Base-by-base conservation (phyloP, 164 flowering plant species). In the Kingdonia uniflora region DNA sequence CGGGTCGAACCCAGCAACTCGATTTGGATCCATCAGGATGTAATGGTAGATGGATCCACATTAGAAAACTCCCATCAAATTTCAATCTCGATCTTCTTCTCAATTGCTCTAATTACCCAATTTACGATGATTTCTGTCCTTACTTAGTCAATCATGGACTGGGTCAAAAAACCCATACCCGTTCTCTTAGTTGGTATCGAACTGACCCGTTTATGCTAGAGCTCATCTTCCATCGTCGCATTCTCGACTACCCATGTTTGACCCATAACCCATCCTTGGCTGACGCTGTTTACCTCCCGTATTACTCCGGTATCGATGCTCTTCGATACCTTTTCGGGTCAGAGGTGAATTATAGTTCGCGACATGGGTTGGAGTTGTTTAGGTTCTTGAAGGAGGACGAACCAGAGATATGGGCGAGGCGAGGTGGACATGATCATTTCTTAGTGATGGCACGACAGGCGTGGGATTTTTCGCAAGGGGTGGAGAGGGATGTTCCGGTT, bases 191-290 rank as follows among this genome's bases (percentile, higher is more conserved):
- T 61, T 94, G 99, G 99, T 89, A 57, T 75, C 76, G 99, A 13
- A 82, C 99, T 42, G 95, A 94, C 65, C 73, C 95, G 0, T 58
- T 37, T 8, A 66, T 79, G 73, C 86, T 94, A 14, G 99, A 94
- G 50, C 76, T 82, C 60, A 43, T 83, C 26, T 94, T 89, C 78
- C 97, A 89, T 65, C 84, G 95, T 2, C 78, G 99, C 1, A 72
- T 94, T 56, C 80, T 86, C 20, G 95, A 94, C 20, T 86, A 89
- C 79, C 95, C 97, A 0, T 89, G 99, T 56, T 74, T 92, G 7
- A 75, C 87, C 22, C n/a, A 76, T 21, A 78, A 86, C 51, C 95
- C 95, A 0, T 0, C 40, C 14, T 24, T 8, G 1, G 89, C 99
- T 45, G 61, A 78, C 60, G 97, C 90, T 52, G 37, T 94, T 39